Conservation (phyloP, 2,329 filamentous ascomycete species). For the Hypoxylon sp. region DNA sequence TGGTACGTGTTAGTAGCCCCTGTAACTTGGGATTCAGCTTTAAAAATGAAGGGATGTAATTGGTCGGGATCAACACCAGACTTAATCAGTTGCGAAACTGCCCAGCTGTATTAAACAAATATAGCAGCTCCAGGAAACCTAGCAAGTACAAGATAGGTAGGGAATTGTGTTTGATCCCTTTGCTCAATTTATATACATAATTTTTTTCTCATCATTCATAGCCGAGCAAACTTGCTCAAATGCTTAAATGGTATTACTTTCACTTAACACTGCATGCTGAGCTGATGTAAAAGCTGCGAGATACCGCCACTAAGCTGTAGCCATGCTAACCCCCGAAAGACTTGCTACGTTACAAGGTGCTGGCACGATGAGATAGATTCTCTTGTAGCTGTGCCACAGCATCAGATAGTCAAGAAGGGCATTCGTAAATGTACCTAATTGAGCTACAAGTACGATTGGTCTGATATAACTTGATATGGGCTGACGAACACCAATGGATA, state of each 20-base stretch:
- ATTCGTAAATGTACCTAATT: conserved; percentile 16
- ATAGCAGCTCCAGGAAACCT: conserved; percentile 27
- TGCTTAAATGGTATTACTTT: conserved; percentile 8
- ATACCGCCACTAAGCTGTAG: conserved; percentile 41
- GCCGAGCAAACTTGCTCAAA: conserved; percentile 17
- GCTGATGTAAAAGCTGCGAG: conserved; percentile 40
- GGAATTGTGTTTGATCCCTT: conserved; percentile 14
- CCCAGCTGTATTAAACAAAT: conserved; percentile 40
- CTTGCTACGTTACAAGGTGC: conserved; percentile 45
- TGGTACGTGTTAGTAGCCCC: conserved; percentile 39
- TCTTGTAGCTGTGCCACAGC: conserved; percentile 41
- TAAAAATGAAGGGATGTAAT: conserved; percentile 32
- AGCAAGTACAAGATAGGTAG: conserved; percentile 12
- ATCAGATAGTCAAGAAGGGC: conserved; percentile 38
- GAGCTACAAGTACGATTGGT: conserved; percentile 36
- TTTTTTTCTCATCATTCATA: conserved; percentile 3
- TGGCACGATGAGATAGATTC: conserved; percentile 25
- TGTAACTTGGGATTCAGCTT: conserved; percentile 45
- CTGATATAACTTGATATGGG: conserved; percentile 32
- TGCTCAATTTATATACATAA: conserved; percentile 25
- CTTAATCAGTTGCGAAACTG: conserved; percentile 31
- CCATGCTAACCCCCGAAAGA: conserved; percentile 27
- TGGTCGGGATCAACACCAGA: conserved; percentile 35
- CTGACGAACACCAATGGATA: conserved; percentile 39
- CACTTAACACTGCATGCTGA: conserved; percentile 26